Conservation (phyloP, 1,139 yeast species). For the Pichia sp. region DNA sequence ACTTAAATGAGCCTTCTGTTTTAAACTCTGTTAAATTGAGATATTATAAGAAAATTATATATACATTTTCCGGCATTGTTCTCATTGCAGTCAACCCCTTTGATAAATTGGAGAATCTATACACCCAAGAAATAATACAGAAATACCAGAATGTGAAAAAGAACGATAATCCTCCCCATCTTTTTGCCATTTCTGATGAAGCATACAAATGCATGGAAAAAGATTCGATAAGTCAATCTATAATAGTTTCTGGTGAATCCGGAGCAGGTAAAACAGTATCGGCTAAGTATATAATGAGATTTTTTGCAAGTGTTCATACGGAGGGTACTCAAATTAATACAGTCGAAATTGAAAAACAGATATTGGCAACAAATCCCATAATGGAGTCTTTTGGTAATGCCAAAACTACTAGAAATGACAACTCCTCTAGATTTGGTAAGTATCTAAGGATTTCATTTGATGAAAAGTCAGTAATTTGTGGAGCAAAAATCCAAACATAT, state of each 20-base stretch:
- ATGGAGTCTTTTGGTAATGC: constrained; percentile 99
- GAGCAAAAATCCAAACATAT: constrained; percentile 91
- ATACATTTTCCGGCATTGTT: constrained; percentile 95
- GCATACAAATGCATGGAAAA: constrained; percentile 90
- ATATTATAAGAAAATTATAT: constrained; percentile 80
- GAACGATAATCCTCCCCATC: constrained; percentile 92
- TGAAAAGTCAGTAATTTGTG: constrained; percentile 70
- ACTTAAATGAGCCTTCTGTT: constrained; percentile 93
- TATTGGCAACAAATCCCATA: constrained; percentile 94
- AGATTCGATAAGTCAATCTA: constrained; percentile 81
- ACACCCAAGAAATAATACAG: constrained; percentile 84
- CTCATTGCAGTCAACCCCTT: constrained; percentile 95
- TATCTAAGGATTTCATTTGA: constrained; percentile 88
- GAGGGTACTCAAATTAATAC: constrained; percentile 47
- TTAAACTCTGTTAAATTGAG: constrained; percentile 88
- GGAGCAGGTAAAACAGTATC: constrained; percentile 99
- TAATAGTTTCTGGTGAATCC: constrained; percentile 95
- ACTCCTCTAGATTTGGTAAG: constrained; percentile 95
- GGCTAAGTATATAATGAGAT: constrained; percentile 96
- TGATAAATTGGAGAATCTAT: constrained; percentile 81
- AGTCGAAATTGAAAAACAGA: constrained; percentile 89
- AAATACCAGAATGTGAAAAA: constrained; percentile 90
- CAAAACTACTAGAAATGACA: constrained; percentile 93
- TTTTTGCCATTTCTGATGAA: constrained; percentile 96
- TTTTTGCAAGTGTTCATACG: constrained; percentile 85